Base-by-base conservation (phyloP, 345 rosid genomes). In the Brassica napus region DNA sequence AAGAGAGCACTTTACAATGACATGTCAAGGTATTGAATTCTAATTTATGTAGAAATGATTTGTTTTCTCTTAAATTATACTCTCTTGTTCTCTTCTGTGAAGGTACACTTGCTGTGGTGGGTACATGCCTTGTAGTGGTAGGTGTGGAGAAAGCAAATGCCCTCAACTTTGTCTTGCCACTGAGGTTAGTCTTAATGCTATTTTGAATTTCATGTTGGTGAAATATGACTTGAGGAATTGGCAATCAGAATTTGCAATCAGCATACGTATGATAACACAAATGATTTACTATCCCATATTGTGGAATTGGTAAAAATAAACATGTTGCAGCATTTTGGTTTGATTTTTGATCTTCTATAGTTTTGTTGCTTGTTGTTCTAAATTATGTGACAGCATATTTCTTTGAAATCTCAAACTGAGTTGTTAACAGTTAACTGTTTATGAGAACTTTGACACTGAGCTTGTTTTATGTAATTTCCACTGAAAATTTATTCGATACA, bases 21-120 rank as follows among this genome's bases (percentile, higher is more conserved):
- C 66, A 86, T 92, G 90, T 86, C 94, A 75, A 96, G 99, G 99
- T 94, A 87, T 62, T 79, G 31, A 34, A 69, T 62, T 69, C 42
- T 10, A 44, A 26, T 54, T 34, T 26, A 31, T 14, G 24, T 52
- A 4, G 24, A 18, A 59, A 28, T 42, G 55, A 31, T 47, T 32
- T 61, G 15, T 61, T 60, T 67, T 49, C 30, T 62, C 87, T 23
- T 35, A 30, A 63, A 66, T 81, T 79, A 93, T 92, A 47, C 84
- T 85, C 34, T 18, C 10, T 79, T 69, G 77, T 63, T 76, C 65
- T 21, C 6, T 24, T 78, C 65, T 15, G 14, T 65, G 6, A 78
- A 95, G 98, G 89, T 96, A 96, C 72, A 89, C 89, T 30, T 96
- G 99, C 30, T 96, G 99, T 82, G 99, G 94, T 80, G 98, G 99